A percentile compares a stretch with the other conserved stretches of the same genome.
These are phyloP conservation scores for Ophiorrhiza pumila DNA, from an alignment of 257 asterid genomes.

Conservation along the genomic window DNA sequence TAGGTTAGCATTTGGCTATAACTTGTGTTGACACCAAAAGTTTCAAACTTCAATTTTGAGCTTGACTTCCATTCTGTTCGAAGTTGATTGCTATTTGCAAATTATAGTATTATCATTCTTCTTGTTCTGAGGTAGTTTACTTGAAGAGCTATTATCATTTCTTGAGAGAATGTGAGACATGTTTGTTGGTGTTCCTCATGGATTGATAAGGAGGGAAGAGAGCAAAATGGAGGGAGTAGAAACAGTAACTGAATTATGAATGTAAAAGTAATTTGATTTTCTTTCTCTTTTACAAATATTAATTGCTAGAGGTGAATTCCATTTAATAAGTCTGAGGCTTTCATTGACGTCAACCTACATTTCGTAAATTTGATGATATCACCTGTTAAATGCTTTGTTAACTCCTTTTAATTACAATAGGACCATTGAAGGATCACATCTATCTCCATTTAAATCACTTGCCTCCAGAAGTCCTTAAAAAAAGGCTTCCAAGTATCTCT, in stretches of 20 bases:
- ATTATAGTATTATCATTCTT: not conserved
- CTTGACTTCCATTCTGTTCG: not conserved
- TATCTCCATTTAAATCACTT: slow-evolving; percentile 95
- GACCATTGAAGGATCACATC: slow-evolving; percentile 94
- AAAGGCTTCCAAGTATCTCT: slow-evolving; percentile 97
- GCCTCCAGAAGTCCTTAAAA: slow-evolving; percentile 96
- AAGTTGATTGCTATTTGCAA: not conserved
- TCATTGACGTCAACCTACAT: no score
- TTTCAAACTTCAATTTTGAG: not conserved
- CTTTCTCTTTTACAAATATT: not conserved
- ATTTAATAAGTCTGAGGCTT: no score
- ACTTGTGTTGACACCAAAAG: not conserved
- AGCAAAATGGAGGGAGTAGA: not conserved
- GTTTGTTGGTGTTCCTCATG: not conserved
- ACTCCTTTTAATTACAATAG: no score
- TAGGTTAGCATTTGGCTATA: not conserved
- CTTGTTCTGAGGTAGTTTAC: not conserved
- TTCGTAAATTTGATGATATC: no score
- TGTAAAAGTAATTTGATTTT: not conserved
- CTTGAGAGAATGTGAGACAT: not conserved
- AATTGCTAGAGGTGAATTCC: not conserved
- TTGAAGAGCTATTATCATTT: not conserved
- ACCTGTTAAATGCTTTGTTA: no score
- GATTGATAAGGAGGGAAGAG: not conserved
- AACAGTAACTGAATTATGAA: not conserved